phyloP scores from a whole-genome alignment of 2,329 filamentous ascomycete species.

The Aciculosporium take region DNA sequence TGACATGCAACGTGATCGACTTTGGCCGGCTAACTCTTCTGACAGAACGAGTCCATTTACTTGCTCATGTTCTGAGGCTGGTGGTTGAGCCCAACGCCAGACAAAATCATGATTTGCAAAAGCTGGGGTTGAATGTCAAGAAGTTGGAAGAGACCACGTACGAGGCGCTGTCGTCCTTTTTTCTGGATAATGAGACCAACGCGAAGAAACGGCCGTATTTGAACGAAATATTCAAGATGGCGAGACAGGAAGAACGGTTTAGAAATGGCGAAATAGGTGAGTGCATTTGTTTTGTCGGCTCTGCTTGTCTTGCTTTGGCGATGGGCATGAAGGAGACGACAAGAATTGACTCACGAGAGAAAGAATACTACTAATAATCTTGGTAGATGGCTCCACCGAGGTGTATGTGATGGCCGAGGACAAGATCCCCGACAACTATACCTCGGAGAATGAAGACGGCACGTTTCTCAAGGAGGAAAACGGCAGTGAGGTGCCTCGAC shows the following conservation, averaged over 20 bases:
- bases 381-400: constrained; percentile 31
- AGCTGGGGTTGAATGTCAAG: constrained; percentile 36
- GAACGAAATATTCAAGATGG: constrained; percentile 48
- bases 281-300: constrained; percentile 8
- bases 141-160: constrained; percentile 45
- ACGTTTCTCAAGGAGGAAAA: constrained; percentile 28
- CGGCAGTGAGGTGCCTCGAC: constrained; percentile 24
- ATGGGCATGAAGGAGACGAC: background rate
- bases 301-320: background rate
- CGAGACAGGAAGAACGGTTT: constrained; percentile 40
- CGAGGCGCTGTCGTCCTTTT: constrained; percentile 44
- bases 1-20: no score
- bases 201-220: constrained; percentile 39
- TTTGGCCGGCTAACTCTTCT: background rate
- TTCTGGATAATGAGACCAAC: constrained; percentile 42
- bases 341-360: no score
- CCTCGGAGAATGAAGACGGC: constrained; percentile 32
- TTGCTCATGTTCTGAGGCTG: constrained; percentile 46
- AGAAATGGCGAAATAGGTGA: constrained; percentile 43
- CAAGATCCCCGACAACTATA: constrained; percentile 31
- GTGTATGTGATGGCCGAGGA: constrained; percentile 40
- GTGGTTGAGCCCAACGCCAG: constrained; percentile 34
- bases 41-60: constrained; percentile 42
- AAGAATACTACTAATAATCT: constrained; percentile 4
- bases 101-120: constrained; percentile 38